phyloP scores from a whole-genome alignment of 768 basidiomycete genomes.

The Asterophora lycoperdoides region DNA sequence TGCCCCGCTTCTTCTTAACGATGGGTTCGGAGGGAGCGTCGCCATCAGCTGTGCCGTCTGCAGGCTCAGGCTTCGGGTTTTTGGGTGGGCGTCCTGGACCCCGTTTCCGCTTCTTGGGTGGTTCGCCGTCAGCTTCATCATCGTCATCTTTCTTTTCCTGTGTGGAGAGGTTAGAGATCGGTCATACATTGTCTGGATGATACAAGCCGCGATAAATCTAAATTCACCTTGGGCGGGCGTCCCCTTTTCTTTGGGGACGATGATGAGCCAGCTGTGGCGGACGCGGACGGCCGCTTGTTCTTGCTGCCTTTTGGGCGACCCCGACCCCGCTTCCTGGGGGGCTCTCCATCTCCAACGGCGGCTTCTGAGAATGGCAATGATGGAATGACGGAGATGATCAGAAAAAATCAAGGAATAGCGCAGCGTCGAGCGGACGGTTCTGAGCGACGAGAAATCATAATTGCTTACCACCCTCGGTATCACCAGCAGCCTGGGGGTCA shows the following conservation, averaged over 20 bases:
- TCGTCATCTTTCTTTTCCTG: constrained; percentile 43
- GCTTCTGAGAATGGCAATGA: constrained; percentile 30
- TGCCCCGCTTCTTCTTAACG: constrained; percentile 67
- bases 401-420: constrained; percentile 11
- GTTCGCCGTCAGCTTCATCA: constrained; percentile 40
- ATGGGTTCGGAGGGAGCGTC: constrained; percentile 42
- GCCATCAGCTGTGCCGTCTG: constrained; percentile 34
- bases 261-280: constrained; percentile 28
- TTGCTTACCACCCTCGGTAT: constrained; percentile 37
- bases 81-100: constrained; percentile 81
- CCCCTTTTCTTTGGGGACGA: constrained; percentile 58
- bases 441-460: constrained; percentile 12
- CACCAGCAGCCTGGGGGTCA: constrained; percentile 38
- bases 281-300: constrained; percentile 45
- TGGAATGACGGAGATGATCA: constrained; percentile 22
- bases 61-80: constrained; percentile 45
- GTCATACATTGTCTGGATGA: constrained; percentile 9
- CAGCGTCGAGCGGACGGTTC: background rate
- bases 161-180: constrained; percentile 17
- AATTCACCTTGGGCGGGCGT: constrained; percentile 60
- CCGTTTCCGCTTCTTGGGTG: constrained; percentile 59
- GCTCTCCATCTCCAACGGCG: constrained; percentile 30
- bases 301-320: constrained; percentile 91
- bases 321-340: constrained; percentile 68
- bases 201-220: constrained; percentile 17